Conservation (phyloP, 225 moss, liverwort and hornwort genomes). For the Bryum argenteum region DNA sequence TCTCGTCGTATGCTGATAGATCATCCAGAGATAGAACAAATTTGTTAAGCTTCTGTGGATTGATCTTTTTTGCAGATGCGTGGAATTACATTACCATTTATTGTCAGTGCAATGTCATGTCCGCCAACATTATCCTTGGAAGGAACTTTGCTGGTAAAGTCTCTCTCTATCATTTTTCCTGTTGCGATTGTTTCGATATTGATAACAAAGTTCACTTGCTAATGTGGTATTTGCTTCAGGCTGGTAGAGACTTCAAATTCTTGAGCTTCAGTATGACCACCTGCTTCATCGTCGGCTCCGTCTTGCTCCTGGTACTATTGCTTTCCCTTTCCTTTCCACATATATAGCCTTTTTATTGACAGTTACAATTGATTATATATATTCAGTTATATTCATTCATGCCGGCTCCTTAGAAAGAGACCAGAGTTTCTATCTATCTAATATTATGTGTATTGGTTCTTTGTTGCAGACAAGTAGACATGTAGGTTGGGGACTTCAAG, state of each 20-base stretch:
- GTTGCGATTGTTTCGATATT: too few species aligned
- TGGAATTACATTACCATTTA: slow-evolving; percentile 67
- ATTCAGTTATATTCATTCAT: too few species aligned
- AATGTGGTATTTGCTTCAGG: slow-evolving; percentile 35
- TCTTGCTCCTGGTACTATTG: slow-evolving; percentile 65
- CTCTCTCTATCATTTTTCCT: neutral
- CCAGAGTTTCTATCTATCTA: too few species aligned
- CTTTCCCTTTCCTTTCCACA: neutral
- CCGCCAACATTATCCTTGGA: slow-evolving; percentile 81
- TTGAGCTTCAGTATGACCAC: slow-evolving; percentile 87
- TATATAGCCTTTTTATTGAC: neutral
- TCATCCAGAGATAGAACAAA: neutral
- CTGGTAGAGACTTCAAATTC: slow-evolving; percentile 85
- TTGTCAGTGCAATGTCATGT: slow-evolving; percentile 65
- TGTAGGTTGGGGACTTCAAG: slow-evolving; percentile 63
- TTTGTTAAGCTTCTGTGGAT: too few species aligned
- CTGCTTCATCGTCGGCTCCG: slow-evolving; percentile 69
- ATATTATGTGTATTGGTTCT: neutral
- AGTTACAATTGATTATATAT: too few species aligned
- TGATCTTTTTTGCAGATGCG: slow-evolving; percentile 86
- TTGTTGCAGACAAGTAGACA: slow-evolving; percentile 51
- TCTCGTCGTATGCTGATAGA: neutral
- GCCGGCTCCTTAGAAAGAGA: too few species aligned
- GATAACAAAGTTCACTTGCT: too few species aligned
- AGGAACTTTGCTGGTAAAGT: slow-evolving; percentile 76